Percentiles rank a stretch among this genome's conserved stretches.
These are phyloP conservation scores for Populus trichocarpa DNA, from an alignment of 441 rosid species.

Conservation along the genomic window DNA sequence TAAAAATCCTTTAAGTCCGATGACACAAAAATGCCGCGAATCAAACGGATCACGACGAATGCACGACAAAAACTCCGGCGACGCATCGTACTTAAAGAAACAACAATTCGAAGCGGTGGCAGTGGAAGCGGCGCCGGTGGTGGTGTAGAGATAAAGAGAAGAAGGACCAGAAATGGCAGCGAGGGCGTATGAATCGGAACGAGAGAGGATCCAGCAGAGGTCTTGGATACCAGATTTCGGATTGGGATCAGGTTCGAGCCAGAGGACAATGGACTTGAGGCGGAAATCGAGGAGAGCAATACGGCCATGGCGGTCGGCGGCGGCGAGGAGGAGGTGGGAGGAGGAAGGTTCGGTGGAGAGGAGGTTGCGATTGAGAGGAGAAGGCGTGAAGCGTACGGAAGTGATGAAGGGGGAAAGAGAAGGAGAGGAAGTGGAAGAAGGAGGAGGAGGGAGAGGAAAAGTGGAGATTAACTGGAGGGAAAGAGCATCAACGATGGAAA, in stretches of 20 bases:
- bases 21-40: conserved; percentile 73
- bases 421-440: conserved; percentile 28
- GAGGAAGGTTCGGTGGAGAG: conserved; percentile 76
- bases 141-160: conserved; percentile 48
- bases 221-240: conserved; percentile 80
- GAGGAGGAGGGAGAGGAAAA: conserved; percentile 73
- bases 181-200: conserved; percentile 50
- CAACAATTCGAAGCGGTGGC: conserved; percentile 24
- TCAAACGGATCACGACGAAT: conserved; percentile 87
- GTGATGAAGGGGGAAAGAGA: conserved; percentile 79
- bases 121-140: conserved; percentile 21
- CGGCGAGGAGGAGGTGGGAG: conserved; percentile 81
- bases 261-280: conserved; percentile 53
- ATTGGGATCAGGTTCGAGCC: conserved; percentile 57
- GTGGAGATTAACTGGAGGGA: conserved; percentile 84
- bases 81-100: conserved; percentile 79
- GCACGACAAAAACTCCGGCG: conserved; percentile 74
- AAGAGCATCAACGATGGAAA: conserved; percentile 68
- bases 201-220: conserved; percentile 75
- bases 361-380: conserved; percentile 65
- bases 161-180: conserved; percentile 79
- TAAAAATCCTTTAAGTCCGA: conserved; percentile 75
- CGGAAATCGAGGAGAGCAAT: conserved; percentile 76
- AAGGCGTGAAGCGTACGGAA: conserved; percentile 81
- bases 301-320: conserved; percentile 90